phyloP scores from a whole-genome alignment of 2,329 filamentous ascomycete genomes.

The Ilyonectria sp. region DNA sequence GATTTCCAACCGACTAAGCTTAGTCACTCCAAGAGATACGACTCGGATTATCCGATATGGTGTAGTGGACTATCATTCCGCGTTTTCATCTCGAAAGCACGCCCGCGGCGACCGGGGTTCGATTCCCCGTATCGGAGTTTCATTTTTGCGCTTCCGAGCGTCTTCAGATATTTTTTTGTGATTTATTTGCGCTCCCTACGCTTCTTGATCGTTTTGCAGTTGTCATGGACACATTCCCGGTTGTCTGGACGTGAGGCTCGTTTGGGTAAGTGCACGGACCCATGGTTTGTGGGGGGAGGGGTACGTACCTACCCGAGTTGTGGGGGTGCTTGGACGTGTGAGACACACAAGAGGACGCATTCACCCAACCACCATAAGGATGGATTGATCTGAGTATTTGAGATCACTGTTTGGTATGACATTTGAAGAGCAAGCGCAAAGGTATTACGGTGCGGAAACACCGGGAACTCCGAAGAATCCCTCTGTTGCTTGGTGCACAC shows the following conservation, averaged over 20 bases:
- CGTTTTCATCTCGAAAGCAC: slow-evolving; percentile 16
- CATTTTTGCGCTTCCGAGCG: slow-evolving; percentile 1
- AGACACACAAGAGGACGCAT: no score
- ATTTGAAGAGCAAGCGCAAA: no score
- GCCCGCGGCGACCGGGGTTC: slow-evolving; percentile 28
- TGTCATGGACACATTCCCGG: not conserved
- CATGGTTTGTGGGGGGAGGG: no score
- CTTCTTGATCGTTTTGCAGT: not conserved
- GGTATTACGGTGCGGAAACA: no score
- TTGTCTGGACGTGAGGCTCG: not conserved
- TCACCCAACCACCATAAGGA: no score
- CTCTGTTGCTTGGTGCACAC: no score
- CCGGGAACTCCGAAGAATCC: no score
- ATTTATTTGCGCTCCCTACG: not conserved
- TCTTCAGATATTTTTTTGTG: not conserved
- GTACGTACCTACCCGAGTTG: no score
- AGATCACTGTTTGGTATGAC: no score
- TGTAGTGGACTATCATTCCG: slow-evolving; percentile 31
- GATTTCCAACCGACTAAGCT: slow-evolving; percentile 3
- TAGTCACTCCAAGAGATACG: slow-evolving; percentile 5
- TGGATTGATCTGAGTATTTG: no score
- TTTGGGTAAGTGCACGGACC: no score
- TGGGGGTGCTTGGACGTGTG: no score
- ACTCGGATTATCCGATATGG: slow-evolving; percentile 23
- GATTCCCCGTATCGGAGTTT: slow-evolving; percentile 27